phyloP scores from a whole-genome alignment of 192 early-diverging fungal species.

The Linnemannia zychae region DNA sequence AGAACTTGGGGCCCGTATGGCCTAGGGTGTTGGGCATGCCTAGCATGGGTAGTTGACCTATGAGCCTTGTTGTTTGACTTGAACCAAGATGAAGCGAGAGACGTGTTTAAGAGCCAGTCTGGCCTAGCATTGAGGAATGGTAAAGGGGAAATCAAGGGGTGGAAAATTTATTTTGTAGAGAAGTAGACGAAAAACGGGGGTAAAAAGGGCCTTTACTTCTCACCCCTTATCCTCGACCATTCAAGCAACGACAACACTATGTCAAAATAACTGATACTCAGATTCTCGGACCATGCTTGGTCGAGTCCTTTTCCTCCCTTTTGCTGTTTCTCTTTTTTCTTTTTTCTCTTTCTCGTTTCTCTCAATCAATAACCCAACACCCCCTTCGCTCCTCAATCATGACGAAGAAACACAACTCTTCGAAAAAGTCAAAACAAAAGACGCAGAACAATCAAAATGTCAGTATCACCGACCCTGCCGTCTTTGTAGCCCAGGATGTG shows the following conservation, averaged over 20 bases:
- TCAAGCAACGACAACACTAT: not conserved
- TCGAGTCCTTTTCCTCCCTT: not conserved
- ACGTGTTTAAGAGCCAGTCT: not conserved
- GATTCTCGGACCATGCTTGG: not conserved
- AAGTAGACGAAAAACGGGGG: not conserved
- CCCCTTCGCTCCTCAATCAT: not conserved
- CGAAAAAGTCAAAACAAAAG: not conserved
- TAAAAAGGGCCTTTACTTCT: not conserved
- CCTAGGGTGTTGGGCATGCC: too few relatives aligned
- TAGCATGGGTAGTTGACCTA: too few relatives aligned
- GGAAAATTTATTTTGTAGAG: not conserved
- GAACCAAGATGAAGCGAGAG: too few relatives aligned
- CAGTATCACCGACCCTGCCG: not conserved
- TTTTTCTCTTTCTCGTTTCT: not conserved
- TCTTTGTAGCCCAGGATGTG: not conserved
- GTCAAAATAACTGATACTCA: not conserved
- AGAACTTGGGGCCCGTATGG: not conserved
- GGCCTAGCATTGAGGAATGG: not conserved
- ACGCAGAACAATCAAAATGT: not conserved
- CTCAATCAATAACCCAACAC: not conserved
- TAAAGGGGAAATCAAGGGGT: not conserved
- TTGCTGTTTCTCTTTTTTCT: not conserved
- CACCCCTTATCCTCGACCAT: not conserved
- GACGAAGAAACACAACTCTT: not conserved
- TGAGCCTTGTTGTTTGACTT: too few relatives aligned